Evolutionary conservation across 129 eudicot genomes (phyloP).

Genomic region (Artemisia annua): DNA sequence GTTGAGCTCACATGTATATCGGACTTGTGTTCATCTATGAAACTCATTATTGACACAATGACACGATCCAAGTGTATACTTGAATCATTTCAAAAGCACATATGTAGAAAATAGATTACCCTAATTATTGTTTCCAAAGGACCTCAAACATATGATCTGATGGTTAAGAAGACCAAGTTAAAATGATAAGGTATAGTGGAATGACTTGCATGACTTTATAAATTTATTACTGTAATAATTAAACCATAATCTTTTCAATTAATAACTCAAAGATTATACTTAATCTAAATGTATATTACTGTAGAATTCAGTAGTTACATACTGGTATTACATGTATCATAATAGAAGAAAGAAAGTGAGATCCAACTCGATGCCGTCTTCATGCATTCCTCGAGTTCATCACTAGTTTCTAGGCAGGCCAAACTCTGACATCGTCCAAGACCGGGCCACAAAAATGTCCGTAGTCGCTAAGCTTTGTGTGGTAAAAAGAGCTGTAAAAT

Average conservation of each 20-base stretch:
- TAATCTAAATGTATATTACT: conserved; percentile 19
- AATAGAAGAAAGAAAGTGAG: conserved; percentile 9
- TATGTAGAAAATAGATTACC: no score
- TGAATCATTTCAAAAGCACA: no score
- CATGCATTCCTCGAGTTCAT: background rate
- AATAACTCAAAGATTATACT: conserved; percentile 6
- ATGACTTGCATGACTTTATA: background rate
- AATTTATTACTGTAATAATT: background rate
- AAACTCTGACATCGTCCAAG: conserved; percentile 55
- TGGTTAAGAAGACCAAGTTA: background rate
- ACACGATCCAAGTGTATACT: no score
- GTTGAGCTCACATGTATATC: no score
- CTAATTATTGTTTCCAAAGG: background rate
- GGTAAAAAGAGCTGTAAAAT: conserved; percentile 61
- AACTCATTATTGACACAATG: no score
- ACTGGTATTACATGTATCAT: conserved; percentile 17
- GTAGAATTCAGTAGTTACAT: background rate
- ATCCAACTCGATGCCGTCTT: background rate
- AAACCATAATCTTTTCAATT: conserved; percentile 9
- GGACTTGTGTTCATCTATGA: background rate
- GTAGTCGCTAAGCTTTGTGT: conserved; percentile 43
- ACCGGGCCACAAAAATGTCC: conserved; percentile 63
- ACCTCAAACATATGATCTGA: background rate
- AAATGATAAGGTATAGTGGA: background rate
- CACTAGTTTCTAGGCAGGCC: conserved; percentile 19